Percentiles rank a stretch among this genome's conserved stretches.
phyloP scores from a whole-genome alignment of 2,329 filamentous ascomycete species.

The Pochonia chlamydosporia region DNA sequence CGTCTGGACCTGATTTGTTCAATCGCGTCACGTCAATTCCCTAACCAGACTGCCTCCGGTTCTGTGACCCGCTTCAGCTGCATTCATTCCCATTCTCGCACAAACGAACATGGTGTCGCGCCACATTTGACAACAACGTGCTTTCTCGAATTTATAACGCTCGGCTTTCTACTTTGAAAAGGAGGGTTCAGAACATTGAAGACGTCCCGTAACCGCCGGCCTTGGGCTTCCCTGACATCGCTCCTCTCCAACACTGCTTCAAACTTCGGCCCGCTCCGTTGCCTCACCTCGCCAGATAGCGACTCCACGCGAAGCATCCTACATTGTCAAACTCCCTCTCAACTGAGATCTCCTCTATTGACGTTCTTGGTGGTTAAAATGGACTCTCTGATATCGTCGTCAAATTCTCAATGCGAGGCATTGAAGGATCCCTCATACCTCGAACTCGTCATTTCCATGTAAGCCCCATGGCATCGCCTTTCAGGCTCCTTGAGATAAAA shows the following conservation, averaged over 20 bases:
- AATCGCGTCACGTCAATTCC: neutral
- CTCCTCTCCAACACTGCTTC: neutral
- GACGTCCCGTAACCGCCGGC: neutral
- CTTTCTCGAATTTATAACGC: neutral
- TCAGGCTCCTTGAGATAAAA: neutral
- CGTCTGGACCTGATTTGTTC: neutral
- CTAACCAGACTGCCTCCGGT: no score
- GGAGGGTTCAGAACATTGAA: neutral
- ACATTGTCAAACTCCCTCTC: neutral
- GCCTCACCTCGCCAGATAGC: neutral
- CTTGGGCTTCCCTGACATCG: neutral
- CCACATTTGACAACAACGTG: neutral
- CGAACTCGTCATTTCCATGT: conserved; percentile 53
- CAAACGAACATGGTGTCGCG: conserved; percentile 3
- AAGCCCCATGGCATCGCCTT: conserved; percentile 15
- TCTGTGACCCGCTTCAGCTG: neutral
- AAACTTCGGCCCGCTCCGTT: no score
- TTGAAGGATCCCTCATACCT: conserved; percentile 48
- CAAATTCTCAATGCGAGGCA: conserved; percentile 36
- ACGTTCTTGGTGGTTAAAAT: neutral
- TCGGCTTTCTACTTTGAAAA: neutral
- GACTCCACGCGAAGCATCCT: neutral
- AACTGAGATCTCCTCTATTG: neutral
- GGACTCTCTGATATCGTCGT: neutral
- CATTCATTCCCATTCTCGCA: neutral